Conservation (phyloP, 2,329 filamentous ascomycete genomes). For the Cladosporium sp. region DNA sequence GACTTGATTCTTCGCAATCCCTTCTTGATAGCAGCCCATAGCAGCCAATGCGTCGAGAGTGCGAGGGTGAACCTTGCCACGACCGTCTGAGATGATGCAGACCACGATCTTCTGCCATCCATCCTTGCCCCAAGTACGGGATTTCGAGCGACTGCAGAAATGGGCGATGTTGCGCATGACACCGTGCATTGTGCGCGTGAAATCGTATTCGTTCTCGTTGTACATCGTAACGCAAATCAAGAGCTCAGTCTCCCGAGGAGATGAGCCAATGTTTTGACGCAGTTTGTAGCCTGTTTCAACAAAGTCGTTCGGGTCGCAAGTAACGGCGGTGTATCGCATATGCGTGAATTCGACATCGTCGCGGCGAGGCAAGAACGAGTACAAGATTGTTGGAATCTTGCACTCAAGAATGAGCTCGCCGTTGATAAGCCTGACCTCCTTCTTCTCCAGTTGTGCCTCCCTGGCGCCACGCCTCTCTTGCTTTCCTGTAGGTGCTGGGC, state of each 20-base stretch:
- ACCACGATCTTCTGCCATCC: conserved; percentile 99
- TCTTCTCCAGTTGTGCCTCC: conserved; percentile 83
- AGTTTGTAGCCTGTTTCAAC: conserved; percentile 85
- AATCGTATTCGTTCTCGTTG: conserved; percentile 96
- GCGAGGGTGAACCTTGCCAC: conserved; percentile 87
- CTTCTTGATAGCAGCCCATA: conserved; percentile 97
- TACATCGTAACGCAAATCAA: conserved; percentile 99
- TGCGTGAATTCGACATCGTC: conserved; percentile 97
- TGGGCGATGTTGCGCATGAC: conserved; percentile 98
- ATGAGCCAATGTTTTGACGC: conserved; percentile 83
- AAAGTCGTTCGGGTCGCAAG: conserved; percentile 94
- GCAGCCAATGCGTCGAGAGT: conserved; percentile 93
- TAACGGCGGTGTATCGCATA: conserved; percentile 98
- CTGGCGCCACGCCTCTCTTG: conserved; percentile 86
- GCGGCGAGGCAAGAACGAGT: conserved; percentile 90
- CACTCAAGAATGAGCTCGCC: conserved; percentile 96
- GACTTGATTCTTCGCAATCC: conserved; percentile 97
- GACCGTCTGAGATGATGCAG: conserved; percentile 91
- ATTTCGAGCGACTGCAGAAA: conserved; percentile 90
- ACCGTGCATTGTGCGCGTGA: conserved; percentile 96
- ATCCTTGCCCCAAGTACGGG: conserved; percentile 91
- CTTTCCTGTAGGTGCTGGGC: conserved; percentile 79
- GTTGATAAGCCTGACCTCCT: conserved; percentile 94
- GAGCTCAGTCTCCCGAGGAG: conserved; percentile 84
- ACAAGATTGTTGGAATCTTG: conserved; percentile 97